Conservation (phyloP, 2,329 filamentous ascomycete genomes). For the Apiospora pterosperma region DNA sequence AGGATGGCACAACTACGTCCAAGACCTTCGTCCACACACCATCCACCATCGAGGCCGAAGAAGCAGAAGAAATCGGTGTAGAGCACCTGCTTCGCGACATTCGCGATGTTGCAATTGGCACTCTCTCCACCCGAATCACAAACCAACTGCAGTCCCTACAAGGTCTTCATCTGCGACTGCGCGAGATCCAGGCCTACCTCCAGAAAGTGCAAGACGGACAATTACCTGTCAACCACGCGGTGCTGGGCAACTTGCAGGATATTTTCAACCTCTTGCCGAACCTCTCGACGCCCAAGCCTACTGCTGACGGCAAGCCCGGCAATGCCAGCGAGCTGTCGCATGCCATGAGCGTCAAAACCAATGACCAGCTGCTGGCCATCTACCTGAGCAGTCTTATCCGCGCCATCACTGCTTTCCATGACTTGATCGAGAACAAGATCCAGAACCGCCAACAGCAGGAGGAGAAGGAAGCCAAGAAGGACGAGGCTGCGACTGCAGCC, state of each 20-base stretch:
- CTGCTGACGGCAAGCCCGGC: slow-evolving; percentile 53
- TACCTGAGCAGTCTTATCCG: slow-evolving; percentile 96
- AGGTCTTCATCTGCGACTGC: slow-evolving; percentile 87
- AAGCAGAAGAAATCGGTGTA: slow-evolving; percentile 97
- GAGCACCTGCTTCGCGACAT: slow-evolving; percentile 98
- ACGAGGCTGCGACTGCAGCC: slow-evolving; percentile 40
- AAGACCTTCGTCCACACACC: slow-evolving; percentile 99
- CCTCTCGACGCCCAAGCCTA: slow-evolving; percentile 75
- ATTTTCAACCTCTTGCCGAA: slow-evolving; percentile 98
- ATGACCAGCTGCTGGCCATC: slow-evolving; percentile 98
- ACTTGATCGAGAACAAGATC: slow-evolving; percentile 99
- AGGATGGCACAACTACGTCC: slow-evolving; percentile 96
- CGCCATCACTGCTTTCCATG: slow-evolving; percentile 97
- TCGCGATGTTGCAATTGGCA: slow-evolving; percentile 94
- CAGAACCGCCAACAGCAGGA: slow-evolving; percentile 97
- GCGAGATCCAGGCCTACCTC: slow-evolving; percentile 92
- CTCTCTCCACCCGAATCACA: slow-evolving; percentile 92
- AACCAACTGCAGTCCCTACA: slow-evolving; percentile 97
- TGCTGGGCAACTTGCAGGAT: slow-evolving; percentile 97
- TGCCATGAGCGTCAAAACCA: slow-evolving; percentile 98
- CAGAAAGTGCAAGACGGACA: slow-evolving; percentile 93
- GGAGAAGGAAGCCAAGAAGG: slow-evolving; percentile 84
- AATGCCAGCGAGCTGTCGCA: slow-evolving; percentile 79
- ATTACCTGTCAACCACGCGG: slow-evolving; percentile 93
- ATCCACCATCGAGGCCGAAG: slow-evolving; percentile 96